Conservation (phyloP, 768 basidiomycete genomes). For the Collybiopsis luxurians region DNA sequence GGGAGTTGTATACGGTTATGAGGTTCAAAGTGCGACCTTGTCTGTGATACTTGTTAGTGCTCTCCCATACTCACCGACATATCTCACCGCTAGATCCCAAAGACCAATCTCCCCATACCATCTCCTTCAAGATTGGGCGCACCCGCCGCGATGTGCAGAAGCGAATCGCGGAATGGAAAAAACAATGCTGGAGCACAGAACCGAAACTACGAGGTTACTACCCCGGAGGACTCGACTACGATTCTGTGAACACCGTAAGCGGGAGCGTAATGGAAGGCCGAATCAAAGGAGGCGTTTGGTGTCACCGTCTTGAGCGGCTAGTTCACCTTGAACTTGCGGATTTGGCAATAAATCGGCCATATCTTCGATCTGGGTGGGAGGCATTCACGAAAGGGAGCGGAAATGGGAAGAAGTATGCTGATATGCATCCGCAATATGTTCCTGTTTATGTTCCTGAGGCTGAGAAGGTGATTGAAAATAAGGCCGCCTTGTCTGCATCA, state of each 20-base stretch:
- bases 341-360: constrained; percentile 52
- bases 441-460: neutral
- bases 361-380: constrained; percentile 54
- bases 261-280: constrained; percentile 63
- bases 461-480: neutral
- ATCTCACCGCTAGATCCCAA: too few relatives aligned
- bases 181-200: constrained; percentile 76
- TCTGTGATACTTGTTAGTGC: too few relatives aligned
- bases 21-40: constrained; percentile 59
- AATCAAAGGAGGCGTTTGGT: constrained; percentile 59
- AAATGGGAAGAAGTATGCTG: constrained; percentile 11
- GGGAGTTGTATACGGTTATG: constrained; percentile 82
- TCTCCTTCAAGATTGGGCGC: constrained; percentile 79
- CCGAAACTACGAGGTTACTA: constrained; percentile 74
- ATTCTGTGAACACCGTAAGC: constrained; percentile 27
- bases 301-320: constrained; percentile 77
- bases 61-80: too few relatives aligned
- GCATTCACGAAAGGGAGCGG: constrained; percentile 23
- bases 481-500: neutral
- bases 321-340: constrained; percentile 82
- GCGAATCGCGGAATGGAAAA: constrained; percentile 76
- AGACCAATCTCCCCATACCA: constrained; percentile 16
- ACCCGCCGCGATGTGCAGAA: constrained; percentile 70
- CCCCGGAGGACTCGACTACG: constrained; percentile 51
- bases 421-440: constrained; percentile 10